Evolutionary conservation across 257 asterid species (phyloP).

Genomic region (Plantago major): DNA sequence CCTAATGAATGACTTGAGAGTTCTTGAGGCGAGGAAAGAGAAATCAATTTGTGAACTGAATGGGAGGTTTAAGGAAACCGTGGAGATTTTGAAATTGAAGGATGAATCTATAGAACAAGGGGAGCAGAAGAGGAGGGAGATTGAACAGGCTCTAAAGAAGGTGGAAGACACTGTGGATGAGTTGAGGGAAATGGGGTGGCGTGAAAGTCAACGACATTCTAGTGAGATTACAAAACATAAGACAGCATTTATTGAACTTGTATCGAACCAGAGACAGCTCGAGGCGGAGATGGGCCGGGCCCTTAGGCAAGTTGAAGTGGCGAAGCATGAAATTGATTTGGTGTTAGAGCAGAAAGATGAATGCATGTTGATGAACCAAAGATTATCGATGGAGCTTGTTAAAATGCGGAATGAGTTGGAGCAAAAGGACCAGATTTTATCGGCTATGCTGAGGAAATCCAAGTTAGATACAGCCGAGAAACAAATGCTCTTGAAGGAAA

Average conservation of each 20-base stretch:
- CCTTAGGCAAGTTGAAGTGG: conserved; percentile 67
- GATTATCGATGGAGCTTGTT: conserved; percentile 63
- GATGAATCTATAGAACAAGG: conserved; percentile 46
- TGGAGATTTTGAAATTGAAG: conserved; percentile 40
- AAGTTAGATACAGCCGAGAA: conserved; percentile 66
- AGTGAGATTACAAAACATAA: conserved; percentile 58
- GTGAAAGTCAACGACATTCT: conserved; percentile 57
- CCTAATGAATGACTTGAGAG: conserved; percentile 58
- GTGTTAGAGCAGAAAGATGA: conserved; percentile 70
- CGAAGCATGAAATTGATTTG: conserved; percentile 57
- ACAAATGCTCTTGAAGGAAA: conserved; percentile 66
- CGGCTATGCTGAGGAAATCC: conserved; percentile 83
- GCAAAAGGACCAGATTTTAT: conserved; percentile 80
- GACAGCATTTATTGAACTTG: conserved; percentile 77
- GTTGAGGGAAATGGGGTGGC: conserved; percentile 35
- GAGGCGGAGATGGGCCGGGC: conserved; percentile 91
- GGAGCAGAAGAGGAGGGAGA: conserved; percentile 37
- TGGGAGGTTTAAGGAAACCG: conserved; percentile 45
- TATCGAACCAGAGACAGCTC: conserved; percentile 81
- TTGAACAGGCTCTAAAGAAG: conserved; percentile 45
- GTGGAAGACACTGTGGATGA: conserved; percentile 43
- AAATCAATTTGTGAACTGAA: conserved; percentile 44
- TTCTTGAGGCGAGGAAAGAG: conserved; percentile 37
- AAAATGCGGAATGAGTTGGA: conserved; percentile 62
- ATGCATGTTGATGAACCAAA: conserved; percentile 52